Evolutionary conservation across 2,329 filamentous ascomycete genomes (phyloP), one percentile per base, ranked within the genome.

Genomic region (Harringtonia lauricola): DNA sequence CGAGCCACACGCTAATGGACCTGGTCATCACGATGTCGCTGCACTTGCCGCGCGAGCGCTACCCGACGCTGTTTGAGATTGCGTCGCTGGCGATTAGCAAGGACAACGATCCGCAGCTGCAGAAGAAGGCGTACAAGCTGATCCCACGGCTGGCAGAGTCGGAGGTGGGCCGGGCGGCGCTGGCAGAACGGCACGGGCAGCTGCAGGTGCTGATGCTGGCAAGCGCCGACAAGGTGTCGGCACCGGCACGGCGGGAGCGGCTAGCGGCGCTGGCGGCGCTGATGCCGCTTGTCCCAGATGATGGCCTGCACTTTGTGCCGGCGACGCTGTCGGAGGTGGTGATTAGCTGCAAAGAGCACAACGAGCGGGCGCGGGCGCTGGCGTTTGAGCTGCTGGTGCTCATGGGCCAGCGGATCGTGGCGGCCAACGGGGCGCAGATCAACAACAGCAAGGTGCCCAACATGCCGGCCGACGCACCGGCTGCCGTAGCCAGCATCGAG

Each of bases 51-150:
- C 74, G 88, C 33, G 80, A 89, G 43, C 94, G 86, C 62, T 95
- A 94, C 52, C 71, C 75, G 17, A 74, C 82, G 6, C 75, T 98
- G 3, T 96, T 98, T 65, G 81, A 81, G 53, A 89, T 96, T 57
- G 86, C 90, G 1, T 73, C 85, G 0, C 74, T 86, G 22, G 83
- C 95, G 45, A 81, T 96, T 52, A 80, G 83, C 59, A 86, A 82
- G 57, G 73, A 83, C 44, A 75, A 85, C 31, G 90, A 96, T 57
- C 84, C 90, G 10, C 90, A 96, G 61, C 69, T 98, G 30, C 90
- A 96, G 62, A 98, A 98, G 76, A 98, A 98, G 66, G 90, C 92
- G 0, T 98, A 98, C 70, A 96, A 96, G 68, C 76, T 98, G 41
- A 94, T 98, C 41, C 90, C 92, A 4, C 82, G 92, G 43, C 75